Base-by-base conservation (phyloP, 2,329 filamentous ascomycete genomes). In the Exophiala calicioides region DNA sequence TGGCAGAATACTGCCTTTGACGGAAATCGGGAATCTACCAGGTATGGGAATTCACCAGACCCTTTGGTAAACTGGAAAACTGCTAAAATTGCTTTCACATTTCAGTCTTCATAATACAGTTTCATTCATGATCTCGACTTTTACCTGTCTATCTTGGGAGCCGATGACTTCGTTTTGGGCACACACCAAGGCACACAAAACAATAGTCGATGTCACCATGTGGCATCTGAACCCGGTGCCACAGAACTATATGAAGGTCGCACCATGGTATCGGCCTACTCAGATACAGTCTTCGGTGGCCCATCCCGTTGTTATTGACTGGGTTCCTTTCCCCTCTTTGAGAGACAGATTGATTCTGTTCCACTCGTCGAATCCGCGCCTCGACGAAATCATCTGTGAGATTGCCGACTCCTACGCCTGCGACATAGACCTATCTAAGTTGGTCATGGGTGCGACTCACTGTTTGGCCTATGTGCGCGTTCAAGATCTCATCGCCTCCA, bases 311-410 rank as follows among this genome's bases (percentile, higher is more conserved):
- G 18, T 41, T 15, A 41, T 41, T n/a, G 38, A 41, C 15, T 41
- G 38, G 38, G 18, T 31, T 16, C 38, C 38, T 15, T 41, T 32
- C 21, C 33, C 42, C 5, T 38, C 42, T 4, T n/a, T 45, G 12
- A 32, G 42, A 20, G 42, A 45, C 24, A 30, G 20, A 19, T 23
- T 45, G 2, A 45, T 45, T 24, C n/a, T 38, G 10, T 20, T 26
- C 16, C 42, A 45, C 33, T 45, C 42, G 2, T 20, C 21, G 18
- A 45, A 45, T 21, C 42, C 42, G 1, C 33, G 33, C 13, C 19
- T 45, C n/a, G 42, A 45, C 32, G 42, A 45, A 10, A 19, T 45
- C 16, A 45, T 45, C 27, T 45, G 21, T 12, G 42, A 45, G 13
- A 45, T 45, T 15, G 42, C 23, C 5, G 18, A 37, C 15, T 38